Evolutionary conservation across 495 filamentous ascomycete species (phyloP), one percentile per base, ranked within the genome.

Genomic region (Cudoniella acicularis): DNA sequence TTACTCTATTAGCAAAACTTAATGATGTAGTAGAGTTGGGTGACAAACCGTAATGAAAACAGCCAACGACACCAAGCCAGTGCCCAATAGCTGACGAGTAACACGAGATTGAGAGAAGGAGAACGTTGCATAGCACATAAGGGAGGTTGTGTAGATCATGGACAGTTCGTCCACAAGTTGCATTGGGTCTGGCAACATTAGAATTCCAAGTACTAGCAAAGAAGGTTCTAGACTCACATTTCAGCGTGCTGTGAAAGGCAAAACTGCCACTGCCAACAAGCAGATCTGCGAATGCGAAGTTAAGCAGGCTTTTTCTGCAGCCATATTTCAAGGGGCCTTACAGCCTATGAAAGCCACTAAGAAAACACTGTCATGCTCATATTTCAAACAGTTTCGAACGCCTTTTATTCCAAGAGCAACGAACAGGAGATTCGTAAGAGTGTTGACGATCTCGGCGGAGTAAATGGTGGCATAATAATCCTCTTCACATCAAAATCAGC

Each of bases 71-170:
- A 84, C 51, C 26, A 94, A 77, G n/a, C 69, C 76, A 0, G 81
- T 21, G 10, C 76, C 92, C 42, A 96, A 75, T 52, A 81, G 53
- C 3, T 80, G 49, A 8, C 83, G 79, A 36, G 86, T 75, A n/a
- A 56, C 62, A 10, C 67, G 63, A 3, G 90, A 76, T 59, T 80
- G 79, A 3, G 78, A 82, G 72, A 93, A 88, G 10, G 88, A 85
- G 70, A 96, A 94, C 18, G 89, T 89, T 13, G 90, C 91, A 70
- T 87, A 96, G 70, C 79, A 86, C 87, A 96, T 95, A n/a, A 96
- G 72, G 63, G 88, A 95, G 8, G 93, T 95, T 1, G 93, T 96
- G 69, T 98, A 98, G 25, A 98, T 96, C 94, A 98, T 98, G 59
- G 87, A 90, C 8, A 97, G 81, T 73, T 98, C 94, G 67, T 98